These are phyloP conservation scores for Anisodus acutangulus DNA, from an alignment of 257 asterid genomes.

Conservation along the genomic window DNA sequence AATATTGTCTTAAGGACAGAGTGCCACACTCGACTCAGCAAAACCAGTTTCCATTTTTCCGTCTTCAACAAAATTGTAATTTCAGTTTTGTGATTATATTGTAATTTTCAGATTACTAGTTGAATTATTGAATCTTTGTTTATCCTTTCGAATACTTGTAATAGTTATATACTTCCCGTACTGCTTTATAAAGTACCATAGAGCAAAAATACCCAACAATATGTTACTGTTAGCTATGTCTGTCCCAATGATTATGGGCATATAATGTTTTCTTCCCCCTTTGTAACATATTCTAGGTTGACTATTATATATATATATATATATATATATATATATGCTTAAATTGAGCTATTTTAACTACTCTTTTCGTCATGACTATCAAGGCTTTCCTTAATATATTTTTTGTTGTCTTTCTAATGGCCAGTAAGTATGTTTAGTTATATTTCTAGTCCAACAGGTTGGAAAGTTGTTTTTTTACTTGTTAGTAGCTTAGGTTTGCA, in stretches of 20 bases:
- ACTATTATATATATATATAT: background rate
- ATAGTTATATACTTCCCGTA: too few relatives aligned
- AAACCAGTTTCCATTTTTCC: too few relatives aligned
- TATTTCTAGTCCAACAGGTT: background rate
- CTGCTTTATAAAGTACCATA: too few relatives aligned
- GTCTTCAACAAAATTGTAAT: too few relatives aligned
- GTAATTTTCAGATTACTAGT: too few relatives aligned
- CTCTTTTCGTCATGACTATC: background rate
- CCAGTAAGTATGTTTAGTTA: background rate
- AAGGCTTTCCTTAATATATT: background rate
- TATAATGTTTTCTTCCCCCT: background rate
- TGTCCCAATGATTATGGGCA: conserved; percentile 19
- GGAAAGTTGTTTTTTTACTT: background rate
- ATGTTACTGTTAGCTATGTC: background rate
- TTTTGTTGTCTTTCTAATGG: background rate
- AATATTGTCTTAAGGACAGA: too few relatives aligned
- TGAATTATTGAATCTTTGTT: too few relatives aligned
- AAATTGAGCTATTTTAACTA: background rate
- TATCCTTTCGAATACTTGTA: too few relatives aligned
- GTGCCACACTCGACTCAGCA: too few relatives aligned
- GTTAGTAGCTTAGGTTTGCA: background rate
- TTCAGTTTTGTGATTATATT: too few relatives aligned
- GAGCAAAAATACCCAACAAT: too few relatives aligned
- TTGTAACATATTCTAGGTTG: background rate
- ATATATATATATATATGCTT: background rate